Evolutionary conservation across 1,284 basidiomycete species (phyloP).

Genomic region (Ustilago nuda): DNA sequence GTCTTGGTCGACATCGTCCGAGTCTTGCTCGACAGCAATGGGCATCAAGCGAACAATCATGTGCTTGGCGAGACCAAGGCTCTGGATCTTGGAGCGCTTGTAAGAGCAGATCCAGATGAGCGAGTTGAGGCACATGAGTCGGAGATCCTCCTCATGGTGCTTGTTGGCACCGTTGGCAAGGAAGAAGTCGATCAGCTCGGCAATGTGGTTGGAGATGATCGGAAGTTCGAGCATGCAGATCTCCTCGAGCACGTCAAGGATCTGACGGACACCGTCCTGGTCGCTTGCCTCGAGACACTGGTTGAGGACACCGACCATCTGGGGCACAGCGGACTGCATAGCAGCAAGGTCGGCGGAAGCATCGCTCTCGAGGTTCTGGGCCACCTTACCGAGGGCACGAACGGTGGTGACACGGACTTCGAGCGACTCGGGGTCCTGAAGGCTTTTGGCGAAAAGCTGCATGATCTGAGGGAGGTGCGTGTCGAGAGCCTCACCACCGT

Average conservation of each 20-base stretch:
- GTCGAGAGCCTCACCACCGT: constrained; percentile 77
- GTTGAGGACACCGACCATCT: constrained; percentile 89
- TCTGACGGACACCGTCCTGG: constrained; percentile 84
- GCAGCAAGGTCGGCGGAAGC: constrained; percentile 90
- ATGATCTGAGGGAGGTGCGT: constrained; percentile 83
- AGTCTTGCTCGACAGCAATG: constrained; percentile 88
- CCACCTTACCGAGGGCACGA: constrained; percentile 88
- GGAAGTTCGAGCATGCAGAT: constrained; percentile 92
- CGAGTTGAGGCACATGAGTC: constrained; percentile 91
- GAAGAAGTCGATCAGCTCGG: constrained; percentile 89
- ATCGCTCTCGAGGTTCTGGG: constrained; percentile 89
- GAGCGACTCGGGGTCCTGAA: constrained; percentile 86
- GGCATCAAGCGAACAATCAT: constrained; percentile 94
- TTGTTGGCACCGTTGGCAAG: constrained; percentile 85
- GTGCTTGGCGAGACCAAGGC: constrained; percentile 82
- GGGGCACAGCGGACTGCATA: constrained; percentile 88
- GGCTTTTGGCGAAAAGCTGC: constrained; percentile 81
- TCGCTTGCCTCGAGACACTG: constrained; percentile 86
- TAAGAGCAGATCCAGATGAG: constrained; percentile 91
- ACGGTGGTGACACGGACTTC: constrained; percentile 89
- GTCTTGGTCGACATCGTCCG: constrained; percentile 86
- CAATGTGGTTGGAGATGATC: constrained; percentile 87
- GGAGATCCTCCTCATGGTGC: constrained; percentile 81
- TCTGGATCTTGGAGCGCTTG: constrained; percentile 96
- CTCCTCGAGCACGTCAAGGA: constrained; percentile 96